Base-by-base conservation (phyloP, 345 rosid species). In the Eucalyptus tenuipes region DNA sequence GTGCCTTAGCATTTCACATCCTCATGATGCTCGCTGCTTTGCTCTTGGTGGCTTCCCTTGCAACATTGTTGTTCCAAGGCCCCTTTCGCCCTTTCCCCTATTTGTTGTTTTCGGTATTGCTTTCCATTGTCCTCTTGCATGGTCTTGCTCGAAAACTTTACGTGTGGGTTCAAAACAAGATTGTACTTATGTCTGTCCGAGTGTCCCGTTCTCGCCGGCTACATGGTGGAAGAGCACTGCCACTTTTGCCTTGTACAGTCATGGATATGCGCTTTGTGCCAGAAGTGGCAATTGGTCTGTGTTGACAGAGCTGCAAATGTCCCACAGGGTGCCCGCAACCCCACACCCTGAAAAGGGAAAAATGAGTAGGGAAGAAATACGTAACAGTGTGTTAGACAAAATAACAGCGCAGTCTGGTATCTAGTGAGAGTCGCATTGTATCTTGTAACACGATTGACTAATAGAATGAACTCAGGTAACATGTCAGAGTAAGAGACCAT, bases 261-360 rank as follows among this genome's bases (percentile, higher is more conserved):
- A 7, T 2, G 75, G 75, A 64, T 14, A 17, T n/a, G 3, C 5
- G 20, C 20, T 64, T n/a, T n/a, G 10, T 7, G 18, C 75, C 40
- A 3, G 20, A 7, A 64, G 31, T 64, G 10, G 75, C 37, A 64
- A 64, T 64, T n/a, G 75, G 18, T 64, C 75, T 0, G 3, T n/a
- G 75, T 15, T 15, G 40, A 64, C 75, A 64, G 11, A 6, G 11
- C 75, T 9, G 8, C 75, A n/a, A 64, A 64, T 13, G 33, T 61
- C 17, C 17, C 4, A 6, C n/a, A 15, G 8, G 17, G 33, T 29
- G 17, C 31, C 0, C 3, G 33, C 7, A 0, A 61, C 8, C 0
- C 4, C 68, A 61, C 31, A 59, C 1, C 16, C 37, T 14, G 33
- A 4, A 64, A 64, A 13, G 8, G 40, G 40, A 64, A 64, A n/a